Base-by-base conservation (phyloP, 1,284 basidiomycete genomes). In the Fomitiporia mediterranea region DNA sequence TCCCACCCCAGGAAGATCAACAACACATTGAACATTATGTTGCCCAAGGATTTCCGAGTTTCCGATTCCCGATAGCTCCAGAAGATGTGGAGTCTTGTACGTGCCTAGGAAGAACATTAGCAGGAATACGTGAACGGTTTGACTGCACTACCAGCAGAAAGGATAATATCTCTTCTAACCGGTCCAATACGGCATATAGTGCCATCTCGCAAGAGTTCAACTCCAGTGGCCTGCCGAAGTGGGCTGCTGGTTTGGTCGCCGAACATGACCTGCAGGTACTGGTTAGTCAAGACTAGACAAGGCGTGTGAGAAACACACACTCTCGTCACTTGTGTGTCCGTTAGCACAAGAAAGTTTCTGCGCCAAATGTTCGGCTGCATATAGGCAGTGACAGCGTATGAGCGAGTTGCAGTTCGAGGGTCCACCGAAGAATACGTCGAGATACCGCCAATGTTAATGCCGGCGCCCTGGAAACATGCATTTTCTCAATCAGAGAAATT, bases 161-260 rank as follows among this genome's bases (percentile, higher is more conserved):
- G 17, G 15, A 54, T 54, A 7, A 46, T 28, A 28, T 54, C 53
- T 4, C 37, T 15, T 23, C 27, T 19, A 27, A 46, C 19, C 4
- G 25, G 1, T 38, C 19, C 25, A 21, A 46, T 34, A 23, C 15
- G 8, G 8, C 11, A 17, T n/a, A 17, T 23, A 4, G 21, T 17
- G 13, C 55, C 59, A 17, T 48, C 50, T 1, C 48, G 58, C 4
- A 52, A 58, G 55, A 66, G 73, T 40, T 60, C 57, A 8, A 67
- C 65, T n/a, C 69, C 67, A n/a, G 65, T 62, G 35, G 71, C 66
- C 19, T 25, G 38, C 19, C 37, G 28, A 2, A 40, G 21, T 8
- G 46, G 17, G 28, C 19, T 27, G n/a, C 19, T n/a, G n/a, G n/a
- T 17, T 19, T 37, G 15, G 13, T 37, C 28, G 9, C 19, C 49